These are phyloP conservation scores for Trichoderma hamatum DNA, from an alignment of 2,329 filamentous ascomycete species.

Conservation along the genomic window DNA sequence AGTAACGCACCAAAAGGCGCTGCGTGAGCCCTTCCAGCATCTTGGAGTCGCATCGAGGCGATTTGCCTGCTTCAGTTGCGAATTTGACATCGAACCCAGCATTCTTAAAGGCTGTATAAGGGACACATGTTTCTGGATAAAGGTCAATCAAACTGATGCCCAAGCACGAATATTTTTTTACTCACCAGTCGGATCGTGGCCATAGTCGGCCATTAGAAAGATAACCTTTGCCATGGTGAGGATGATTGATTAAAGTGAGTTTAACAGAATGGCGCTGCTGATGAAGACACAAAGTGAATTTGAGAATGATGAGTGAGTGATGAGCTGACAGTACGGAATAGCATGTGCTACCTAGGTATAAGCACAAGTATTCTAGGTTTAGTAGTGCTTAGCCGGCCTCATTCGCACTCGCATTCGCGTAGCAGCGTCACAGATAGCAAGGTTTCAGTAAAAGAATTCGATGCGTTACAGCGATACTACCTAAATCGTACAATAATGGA, in stretches of 20 bases:
- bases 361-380: neutral
- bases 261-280: neutral
- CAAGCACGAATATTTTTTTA: neutral
- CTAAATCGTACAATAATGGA: neutral
- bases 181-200: slow-evolving; percentile 57
- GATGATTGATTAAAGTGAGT: neutral
- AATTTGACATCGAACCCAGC: slow-evolving; percentile 53
- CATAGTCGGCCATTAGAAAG: slow-evolving; percentile 58
- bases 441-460: neutral
- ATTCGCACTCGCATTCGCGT: neutral
- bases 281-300: neutral
- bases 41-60: slow-evolving; percentile 52
- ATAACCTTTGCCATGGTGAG: slow-evolving; percentile 44
- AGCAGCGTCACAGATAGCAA: neutral
- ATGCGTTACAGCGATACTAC: slow-evolving; percentile 1
- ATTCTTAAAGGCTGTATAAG: slow-evolving; percentile 51
- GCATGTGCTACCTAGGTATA: neutral
- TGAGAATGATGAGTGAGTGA: neutral
- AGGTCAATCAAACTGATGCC: neutral
- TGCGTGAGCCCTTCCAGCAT: slow-evolving; percentile 55
- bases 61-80: slow-evolving; percentile 53
- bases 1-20: slow-evolving; percentile 48
- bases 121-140: slow-evolving; percentile 52
- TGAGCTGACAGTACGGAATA: neutral
- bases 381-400: neutral